Percentiles rank a stretch among this genome's conserved stretches.
Conservation (phyloP, 2,329 filamentous ascomycete genomes). For the Aspergillus sp. region DNA sequence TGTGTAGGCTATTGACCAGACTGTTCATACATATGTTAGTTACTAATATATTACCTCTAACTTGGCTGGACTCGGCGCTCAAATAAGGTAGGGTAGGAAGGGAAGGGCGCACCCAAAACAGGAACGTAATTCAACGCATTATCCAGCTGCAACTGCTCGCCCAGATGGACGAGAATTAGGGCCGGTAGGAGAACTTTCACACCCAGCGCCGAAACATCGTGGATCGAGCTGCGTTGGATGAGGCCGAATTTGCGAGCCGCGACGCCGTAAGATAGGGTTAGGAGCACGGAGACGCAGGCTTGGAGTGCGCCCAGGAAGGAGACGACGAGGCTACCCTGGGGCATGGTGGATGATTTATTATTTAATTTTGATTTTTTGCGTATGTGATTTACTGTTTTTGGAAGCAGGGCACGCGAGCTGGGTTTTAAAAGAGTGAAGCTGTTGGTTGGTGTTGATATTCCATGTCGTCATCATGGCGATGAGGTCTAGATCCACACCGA, state of each 20-base stretch:
- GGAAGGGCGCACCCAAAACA: slow-evolving; percentile 39
- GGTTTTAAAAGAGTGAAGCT: neutral
- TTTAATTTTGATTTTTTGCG: neutral
- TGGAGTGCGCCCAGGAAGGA: slow-evolving; percentile 55
- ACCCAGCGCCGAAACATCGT: slow-evolving; percentile 53
- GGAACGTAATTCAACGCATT: slow-evolving; percentile 51
- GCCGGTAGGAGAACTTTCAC: slow-evolving; percentile 56
- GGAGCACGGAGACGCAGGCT: slow-evolving; percentile 54
- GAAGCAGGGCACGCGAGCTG: slow-evolving; percentile 1
- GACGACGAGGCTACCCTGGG: neutral
- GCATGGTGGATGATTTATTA: neutral
- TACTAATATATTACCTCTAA: neutral
- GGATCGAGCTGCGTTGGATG: slow-evolving; percentile 48
- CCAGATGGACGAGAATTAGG: slow-evolving; percentile 54
- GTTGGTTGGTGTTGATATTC: neutral
- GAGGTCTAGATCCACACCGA: neutral
- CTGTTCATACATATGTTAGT: slow-evolving; percentile 19
- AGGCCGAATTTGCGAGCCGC: slow-evolving; percentile 52
- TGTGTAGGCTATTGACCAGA: slow-evolving; percentile 55
- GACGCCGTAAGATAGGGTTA: slow-evolving; percentile 56
- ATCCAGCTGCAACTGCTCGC: slow-evolving; percentile 50
- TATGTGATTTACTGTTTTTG: neutral
- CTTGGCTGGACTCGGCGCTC: neutral
- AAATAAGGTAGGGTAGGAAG: no score
- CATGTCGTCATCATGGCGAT: slow-evolving; percentile 13